Percentiles rank a stretch among this genome's conserved stretches.
These are phyloP conservation scores for Collybia mongolica DNA, from an alignment of 768 basidiomycete species.

Conservation along the genomic window DNA sequence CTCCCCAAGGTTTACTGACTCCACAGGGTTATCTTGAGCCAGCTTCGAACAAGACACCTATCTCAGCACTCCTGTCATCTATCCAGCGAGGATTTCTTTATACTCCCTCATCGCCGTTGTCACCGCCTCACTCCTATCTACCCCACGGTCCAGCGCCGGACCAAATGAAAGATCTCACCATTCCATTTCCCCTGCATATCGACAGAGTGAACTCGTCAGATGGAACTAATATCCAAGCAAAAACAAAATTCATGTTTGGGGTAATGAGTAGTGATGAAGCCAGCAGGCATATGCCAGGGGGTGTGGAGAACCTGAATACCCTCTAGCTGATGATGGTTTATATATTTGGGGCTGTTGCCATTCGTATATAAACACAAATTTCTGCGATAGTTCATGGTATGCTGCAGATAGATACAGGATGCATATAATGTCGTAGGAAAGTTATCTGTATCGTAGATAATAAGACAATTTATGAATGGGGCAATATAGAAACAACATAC, in stretches of 20 bases:
- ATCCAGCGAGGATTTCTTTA: slow-evolving; percentile 71
- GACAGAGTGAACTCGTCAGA: slow-evolving; percentile 5
- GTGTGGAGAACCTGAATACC: slow-evolving; percentile 16
- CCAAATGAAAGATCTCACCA: slow-evolving; percentile 7
- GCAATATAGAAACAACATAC: background rate
- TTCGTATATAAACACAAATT: too few species aligned
- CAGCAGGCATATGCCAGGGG: slow-evolving; percentile 14
- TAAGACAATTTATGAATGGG: background rate
- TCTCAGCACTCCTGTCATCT: slow-evolving; percentile 59
- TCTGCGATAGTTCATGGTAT: too few species aligned
- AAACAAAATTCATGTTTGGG: slow-evolving; percentile 14
- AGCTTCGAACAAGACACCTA: slow-evolving; percentile 49
- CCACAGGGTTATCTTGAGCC: slow-evolving; percentile 2
- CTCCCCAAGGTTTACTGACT: slow-evolving; percentile 6
- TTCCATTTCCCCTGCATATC: slow-evolving; percentile 14
- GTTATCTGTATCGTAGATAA: background rate
- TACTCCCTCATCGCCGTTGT: slow-evolving; percentile 61
- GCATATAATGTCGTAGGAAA: too few species aligned
- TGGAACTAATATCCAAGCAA: slow-evolving; percentile 5
- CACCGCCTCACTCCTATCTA: slow-evolving; percentile 51
- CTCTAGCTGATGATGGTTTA: slow-evolving; percentile 5
- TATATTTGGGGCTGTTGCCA: background rate
- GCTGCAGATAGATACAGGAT: too few species aligned
- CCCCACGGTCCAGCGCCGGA: slow-evolving; percentile 3
- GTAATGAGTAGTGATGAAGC: slow-evolving; percentile 6